Base-by-base conservation (phyloP, 2,329 filamentous ascomycete species). In the Ophiostoma perfectum region DNA sequence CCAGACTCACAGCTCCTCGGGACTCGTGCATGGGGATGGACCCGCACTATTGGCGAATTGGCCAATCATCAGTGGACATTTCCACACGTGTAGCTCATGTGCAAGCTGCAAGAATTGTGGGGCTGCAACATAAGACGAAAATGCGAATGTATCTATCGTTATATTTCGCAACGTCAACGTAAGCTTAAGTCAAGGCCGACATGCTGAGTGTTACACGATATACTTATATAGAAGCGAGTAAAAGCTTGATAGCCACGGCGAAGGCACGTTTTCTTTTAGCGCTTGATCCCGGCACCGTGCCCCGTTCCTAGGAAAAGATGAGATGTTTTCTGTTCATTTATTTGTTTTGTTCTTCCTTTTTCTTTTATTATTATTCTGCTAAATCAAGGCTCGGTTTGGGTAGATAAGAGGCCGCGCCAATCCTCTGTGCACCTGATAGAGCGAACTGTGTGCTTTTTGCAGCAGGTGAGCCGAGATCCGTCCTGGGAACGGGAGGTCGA, bases 81-180 rank as follows among this genome's bases (percentile, higher is more conserved):
- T 55, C 49, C 49, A 55, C 49, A 55, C 49, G 49, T 55, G 49
- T 55, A 55, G 49, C n/a, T 55, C 45, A 14, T 47, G 45, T 47
- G 45, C 49, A 55, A 18, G 49, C 49, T 55, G 49, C 18, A 55
- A 4, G 8, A 36, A 36, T 14, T 55, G 4, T 55, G 49, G 49
- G 49, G 49, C 49, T 11, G 6, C 18, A 27, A 55, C 18, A 55
- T 36, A 55, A 55, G 49, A 27, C n/a, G n/a, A 14, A 1, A 55
- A 27, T 11, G 49, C 27, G 49, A 27, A 27, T 52, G 9, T 55
- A 55, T 27, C 27, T 27, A 27, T 27, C 27, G 27, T 27, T 27
- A 27, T 27, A 27, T 27, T 27, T 27, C 27, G 27, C 27, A 27
- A 27, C 27, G 27, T 27, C 27, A 27, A 27, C 27, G 27, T 1